Conservation (phyloP, 768 basidiomycete species). For the Suillus subluteus region DNA sequence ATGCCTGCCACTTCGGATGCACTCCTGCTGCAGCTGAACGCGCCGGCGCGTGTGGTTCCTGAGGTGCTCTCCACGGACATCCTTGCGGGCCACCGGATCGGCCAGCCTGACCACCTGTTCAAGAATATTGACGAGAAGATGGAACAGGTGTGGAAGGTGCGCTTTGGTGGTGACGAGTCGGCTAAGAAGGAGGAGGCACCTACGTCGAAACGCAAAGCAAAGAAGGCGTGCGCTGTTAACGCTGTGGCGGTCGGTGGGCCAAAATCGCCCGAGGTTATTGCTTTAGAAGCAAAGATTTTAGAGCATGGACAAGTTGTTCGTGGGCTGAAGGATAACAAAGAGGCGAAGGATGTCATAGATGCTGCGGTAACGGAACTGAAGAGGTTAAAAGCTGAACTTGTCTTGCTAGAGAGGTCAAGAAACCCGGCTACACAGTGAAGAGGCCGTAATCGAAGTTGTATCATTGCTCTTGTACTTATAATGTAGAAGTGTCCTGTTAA, state of each 20-base stretch:
- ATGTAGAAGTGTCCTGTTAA: too few relatives aligned
- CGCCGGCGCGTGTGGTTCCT: constrained; percentile 82
- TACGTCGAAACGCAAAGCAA: constrained; percentile 53
- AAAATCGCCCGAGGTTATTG: constrained; percentile 73
- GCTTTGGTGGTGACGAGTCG: constrained; percentile 70
- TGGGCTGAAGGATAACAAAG: constrained; percentile 56
- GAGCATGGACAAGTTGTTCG: constrained; percentile 79
- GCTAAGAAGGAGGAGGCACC: constrained; percentile 46
- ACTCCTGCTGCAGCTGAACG: constrained; percentile 87
- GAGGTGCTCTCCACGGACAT: constrained; percentile 77
- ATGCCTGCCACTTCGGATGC: constrained; percentile 89
- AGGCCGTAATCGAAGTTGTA: background rate
- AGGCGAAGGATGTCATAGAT: constrained; percentile 47
- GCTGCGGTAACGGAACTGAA: constrained; percentile 66
- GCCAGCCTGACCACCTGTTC: constrained; percentile 88
- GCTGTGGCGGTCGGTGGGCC: constrained; percentile 50
- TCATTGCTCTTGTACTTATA: background rate
- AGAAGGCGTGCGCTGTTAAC: constrained; percentile 53
- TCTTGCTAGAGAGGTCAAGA: constrained; percentile 17
- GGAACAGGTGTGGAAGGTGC: constrained; percentile 78
- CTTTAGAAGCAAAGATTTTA: constrained; percentile 73
- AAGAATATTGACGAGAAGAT: constrained; percentile 91
- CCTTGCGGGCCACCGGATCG: constrained; percentile 83
- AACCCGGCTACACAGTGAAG: background rate
- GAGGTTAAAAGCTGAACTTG: constrained; percentile 62